Conservation (phyloP, 2,329 filamentous ascomycete genomes). For the Elsinoe arachidis region DNA sequence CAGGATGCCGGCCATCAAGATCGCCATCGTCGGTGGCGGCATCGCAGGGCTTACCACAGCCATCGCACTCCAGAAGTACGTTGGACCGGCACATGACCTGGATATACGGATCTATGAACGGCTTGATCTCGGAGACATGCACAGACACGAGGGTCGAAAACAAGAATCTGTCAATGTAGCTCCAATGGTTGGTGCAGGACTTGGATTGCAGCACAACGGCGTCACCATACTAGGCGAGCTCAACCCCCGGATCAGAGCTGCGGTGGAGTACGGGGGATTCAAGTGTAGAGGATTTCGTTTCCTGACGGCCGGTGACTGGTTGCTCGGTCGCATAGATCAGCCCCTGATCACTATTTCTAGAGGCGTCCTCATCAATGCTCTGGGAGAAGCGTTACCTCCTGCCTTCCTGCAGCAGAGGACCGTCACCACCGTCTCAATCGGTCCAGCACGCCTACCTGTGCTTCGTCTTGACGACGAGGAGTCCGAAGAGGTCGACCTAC, state of each 20-base stretch:
- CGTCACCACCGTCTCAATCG: neutral
- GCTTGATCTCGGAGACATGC: neutral
- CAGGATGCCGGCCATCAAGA: neutral
- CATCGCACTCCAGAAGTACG: slow-evolving; percentile 35
- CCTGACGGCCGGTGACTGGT: neutral
- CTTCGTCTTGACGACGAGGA: slow-evolving; percentile 26
- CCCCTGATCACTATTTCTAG: neutral
- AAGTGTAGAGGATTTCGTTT: slow-evolving; percentile 7
- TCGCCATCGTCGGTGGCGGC: slow-evolving; percentile 42
- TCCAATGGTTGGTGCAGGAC: slow-evolving; percentile 5
- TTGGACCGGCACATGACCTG: neutral
- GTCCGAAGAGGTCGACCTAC: slow-evolving; percentile 15
- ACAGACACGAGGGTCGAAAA: slow-evolving; percentile 26
- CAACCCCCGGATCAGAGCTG: neutral
- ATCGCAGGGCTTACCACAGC: slow-evolving; percentile 46
- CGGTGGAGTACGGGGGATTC: slow-evolving; percentile 3
- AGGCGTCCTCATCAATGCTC: slow-evolving; percentile 38
- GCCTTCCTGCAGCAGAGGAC: slow-evolving; percentile 33
- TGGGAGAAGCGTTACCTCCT: slow-evolving; percentile 38
- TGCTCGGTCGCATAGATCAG: neutral
- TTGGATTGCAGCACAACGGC: slow-evolving; percentile 4
- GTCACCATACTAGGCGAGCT: neutral
- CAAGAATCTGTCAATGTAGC: slow-evolving; percentile 42
- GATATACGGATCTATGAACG: slow-evolving; percentile 44
- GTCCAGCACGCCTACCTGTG: neutral